Percentiles rank a stretch among this genome's conserved stretches.
These are phyloP conservation scores for Phialocephala sp. DNA, from an alignment of 2,329 filamentous ascomycete species.

Conservation along the genomic window DNA sequence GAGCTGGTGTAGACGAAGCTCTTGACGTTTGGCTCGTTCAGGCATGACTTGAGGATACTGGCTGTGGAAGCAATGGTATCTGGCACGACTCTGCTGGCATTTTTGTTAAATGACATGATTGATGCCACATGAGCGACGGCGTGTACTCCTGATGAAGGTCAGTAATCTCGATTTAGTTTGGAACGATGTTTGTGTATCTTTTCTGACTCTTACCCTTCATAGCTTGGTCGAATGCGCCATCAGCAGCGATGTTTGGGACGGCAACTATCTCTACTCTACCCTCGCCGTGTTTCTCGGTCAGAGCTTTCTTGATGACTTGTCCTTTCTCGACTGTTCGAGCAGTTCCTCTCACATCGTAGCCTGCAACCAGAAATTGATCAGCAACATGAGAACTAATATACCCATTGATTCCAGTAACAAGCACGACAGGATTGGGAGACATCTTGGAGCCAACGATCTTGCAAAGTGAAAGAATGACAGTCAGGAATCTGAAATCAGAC, in stretches of 20 bases:
- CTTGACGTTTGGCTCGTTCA: conserved; percentile 43
- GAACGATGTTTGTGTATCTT: not conserved
- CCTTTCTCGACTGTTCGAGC: conserved; percentile 46
- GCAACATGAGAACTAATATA: conserved; percentile 49
- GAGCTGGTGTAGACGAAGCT: conserved; percentile 48
- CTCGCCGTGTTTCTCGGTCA: conserved; percentile 43
- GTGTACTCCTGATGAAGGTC: conserved; percentile 27
- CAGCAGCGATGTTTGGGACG: conserved; percentile 44
- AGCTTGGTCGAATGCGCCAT: conserved; percentile 35
- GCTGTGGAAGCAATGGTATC: conserved; percentile 38
- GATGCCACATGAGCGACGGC: conserved; percentile 49
- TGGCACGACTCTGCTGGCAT: conserved; percentile 49
- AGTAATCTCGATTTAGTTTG: not conserved
- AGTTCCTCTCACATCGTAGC: conserved; percentile 53
- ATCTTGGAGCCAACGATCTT: not conserved
- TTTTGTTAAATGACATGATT: conserved; percentile 43
- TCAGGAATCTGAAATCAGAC: not conserved
- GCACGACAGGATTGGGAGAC: conserved; percentile 36
- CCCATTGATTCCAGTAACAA: conserved; percentile 51
- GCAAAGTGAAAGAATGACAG: not conserved
- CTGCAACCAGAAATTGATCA: conserved; percentile 46
- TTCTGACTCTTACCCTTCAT: conserved; percentile 30
- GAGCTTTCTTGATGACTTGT: conserved; percentile 41
- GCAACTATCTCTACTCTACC: conserved; percentile 45
- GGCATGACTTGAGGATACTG: conserved; percentile 45